Base-by-base conservation (phyloP, 495 filamentous ascomycete species). In the Aspergillus affinis region DNA sequence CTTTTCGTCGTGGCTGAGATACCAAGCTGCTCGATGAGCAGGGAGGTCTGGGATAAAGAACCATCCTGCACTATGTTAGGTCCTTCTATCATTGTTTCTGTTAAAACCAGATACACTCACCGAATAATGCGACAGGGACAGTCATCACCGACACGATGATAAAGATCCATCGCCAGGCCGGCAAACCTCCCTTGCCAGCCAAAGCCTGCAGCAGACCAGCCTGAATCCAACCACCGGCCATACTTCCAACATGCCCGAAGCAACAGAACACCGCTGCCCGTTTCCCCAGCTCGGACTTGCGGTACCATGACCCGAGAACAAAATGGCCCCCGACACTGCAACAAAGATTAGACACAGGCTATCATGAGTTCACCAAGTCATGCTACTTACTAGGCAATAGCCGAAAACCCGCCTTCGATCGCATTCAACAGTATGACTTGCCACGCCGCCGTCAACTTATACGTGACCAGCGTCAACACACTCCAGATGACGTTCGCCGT, bases 11-110 rank as follows among this genome's bases (percentile, higher is more conserved):
- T 48, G 53, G 20, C 46, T 74, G 36, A 74, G 62, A 62, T 68
- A 74, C 72, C 72, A 74, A 0, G 72, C 72, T 5, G 66, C 63
- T 12, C 64, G 65, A 54, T 74, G 72, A 2, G 55, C 56, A n/a
- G 72, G 72, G 0, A 74, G 65, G 52, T 74, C 70, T 1, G 72
- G 72, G 23, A 74, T 74, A 45, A 74, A 74, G 8, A 74, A 44
- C 72, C 70, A 72, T 41, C 72, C 72, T 72, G 20, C 36, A 19
- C 45, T 21, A 9, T 6, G 18, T 51, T 49, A 36, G 13, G 23
- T 26, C 23, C 4, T 26, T 41, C 32, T 44, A 19, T 1, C 23
- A 8, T 15, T 23, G n/a, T 4, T 1, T 7, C 19, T 19, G 8
- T n/a, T n/a, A n/a, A 32, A n/a, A 15, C 12, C 6, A 30, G 9